phyloP scores from a whole-genome alignment of 371 early-diverging fungal genomes.

The Parasitella parasitica region DNA sequence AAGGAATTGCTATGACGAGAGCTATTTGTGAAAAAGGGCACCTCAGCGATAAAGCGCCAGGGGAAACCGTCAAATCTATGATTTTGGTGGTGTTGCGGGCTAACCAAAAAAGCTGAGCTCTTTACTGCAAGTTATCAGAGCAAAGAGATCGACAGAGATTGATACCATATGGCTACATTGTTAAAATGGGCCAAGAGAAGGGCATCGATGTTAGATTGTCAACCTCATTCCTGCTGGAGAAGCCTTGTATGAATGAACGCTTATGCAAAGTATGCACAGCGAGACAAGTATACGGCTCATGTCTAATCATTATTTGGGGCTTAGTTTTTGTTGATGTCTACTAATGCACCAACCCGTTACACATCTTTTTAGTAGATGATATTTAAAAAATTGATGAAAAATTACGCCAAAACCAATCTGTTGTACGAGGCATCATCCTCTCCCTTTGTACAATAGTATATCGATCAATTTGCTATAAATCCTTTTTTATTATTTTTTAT shows the following conservation, averaged over 20 bases:
- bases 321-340: neutral
- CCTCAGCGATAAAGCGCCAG: constrained; percentile 28
- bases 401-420: constrained; percentile 1
- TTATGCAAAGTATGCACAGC: neutral
- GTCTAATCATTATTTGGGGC: neutral
- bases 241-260: neutral
- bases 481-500: neutral
- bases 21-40: constrained; percentile 31
- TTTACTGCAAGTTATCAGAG: constrained; percentile 52
- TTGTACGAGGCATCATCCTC: constrained; percentile 1
- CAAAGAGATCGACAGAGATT: constrained; percentile 50
- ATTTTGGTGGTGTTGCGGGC: constrained; percentile 28
- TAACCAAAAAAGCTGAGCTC: constrained; percentile 50
- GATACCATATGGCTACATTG: constrained; percentile 62
- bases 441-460: neutral
- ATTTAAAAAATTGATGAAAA: neutral
- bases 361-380: neutral
- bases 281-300: neutral
- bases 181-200: constrained; percentile 22
- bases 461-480: neutral
- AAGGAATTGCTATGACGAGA: constrained; percentile 19
- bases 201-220: constrained; percentile 17
- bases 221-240: constrained; percentile 39
- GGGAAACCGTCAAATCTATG: constrained; percentile 21
- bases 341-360: too few species aligned